Percentiles rank a stretch among this genome's conserved stretches.
These are phyloP conservation scores for Cenchrus americanus DNA, from an alignment of 176 grass and related monocot genomes.

Conservation along the genomic window DNA sequence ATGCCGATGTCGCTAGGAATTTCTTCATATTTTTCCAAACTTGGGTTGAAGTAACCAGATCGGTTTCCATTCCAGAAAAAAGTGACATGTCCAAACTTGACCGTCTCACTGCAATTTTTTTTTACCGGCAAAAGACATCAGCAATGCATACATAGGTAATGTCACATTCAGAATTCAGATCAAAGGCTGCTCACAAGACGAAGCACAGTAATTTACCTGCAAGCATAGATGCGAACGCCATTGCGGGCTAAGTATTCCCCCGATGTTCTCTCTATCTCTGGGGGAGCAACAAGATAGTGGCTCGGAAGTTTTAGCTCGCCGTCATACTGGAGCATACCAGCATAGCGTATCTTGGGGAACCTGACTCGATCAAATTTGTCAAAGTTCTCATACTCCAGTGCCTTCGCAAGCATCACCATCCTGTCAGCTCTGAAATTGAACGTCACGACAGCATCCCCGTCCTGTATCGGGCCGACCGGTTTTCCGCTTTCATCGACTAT, in stretches of 20 bases:
- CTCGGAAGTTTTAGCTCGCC: conserved; percentile 83
- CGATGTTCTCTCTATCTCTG: conserved; percentile 83
- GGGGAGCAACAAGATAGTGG: conserved; percentile 85
- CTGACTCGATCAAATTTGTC: conserved; percentile 81
- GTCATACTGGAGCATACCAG: conserved; percentile 91
- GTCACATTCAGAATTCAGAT: not conserved
- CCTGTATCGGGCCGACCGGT: conserved; percentile 65
- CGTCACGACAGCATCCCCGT: conserved; percentile 90
- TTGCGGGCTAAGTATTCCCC: conserved; percentile 82
- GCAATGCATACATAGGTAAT: not conserved
- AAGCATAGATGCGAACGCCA: conserved; percentile 76
- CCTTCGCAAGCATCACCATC: conserved; percentile 89
- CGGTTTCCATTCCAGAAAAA: conserved; percentile 99
- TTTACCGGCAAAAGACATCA: not conserved
- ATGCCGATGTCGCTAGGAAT: conserved; percentile 87
- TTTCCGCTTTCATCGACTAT: conserved; percentile 70
- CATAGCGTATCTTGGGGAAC: conserved; percentile 72
- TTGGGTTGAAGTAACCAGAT: conserved; percentile 82
- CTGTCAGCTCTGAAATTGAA: conserved; percentile 91
- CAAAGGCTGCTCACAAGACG: not conserved
- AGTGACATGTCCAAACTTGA: conserved; percentile 96
- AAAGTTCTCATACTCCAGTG: conserved; percentile 75
- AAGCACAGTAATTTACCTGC: conserved; percentile 59
- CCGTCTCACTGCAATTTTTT: conserved; percentile 67
- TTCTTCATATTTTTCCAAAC: conserved; percentile 81